Evolutionary conservation across 2,329 filamentous ascomycete species (phyloP), one percentile per base, ranked within the genome.

Genomic region (Colletotrichum viniferum): DNA sequence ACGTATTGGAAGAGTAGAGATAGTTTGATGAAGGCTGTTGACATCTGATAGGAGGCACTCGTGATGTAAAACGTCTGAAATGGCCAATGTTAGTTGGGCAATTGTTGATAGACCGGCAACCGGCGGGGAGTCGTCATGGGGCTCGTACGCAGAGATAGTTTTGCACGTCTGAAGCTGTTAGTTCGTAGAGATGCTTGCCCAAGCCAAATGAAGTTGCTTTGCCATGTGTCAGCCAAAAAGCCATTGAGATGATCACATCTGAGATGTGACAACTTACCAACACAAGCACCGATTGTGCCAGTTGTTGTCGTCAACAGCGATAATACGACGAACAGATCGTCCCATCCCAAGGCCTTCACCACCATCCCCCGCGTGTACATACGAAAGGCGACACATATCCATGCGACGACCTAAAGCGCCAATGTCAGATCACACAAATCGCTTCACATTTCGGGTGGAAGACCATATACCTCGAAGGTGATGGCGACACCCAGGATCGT

Each of bases 1-100:
- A 85, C 80, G 76, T 84, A 86, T 43, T 85, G 84, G 13, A 82
- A 74, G 2, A 85, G 79, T 0, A 86, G 80, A 7, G 83, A 84
- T 8, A 85, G 78, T 62, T 86, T 86, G 78, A 84, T 82, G 34
- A 85, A 80, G 0, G 81, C 81, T 14, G 81, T 83, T 12, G 83
- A 84, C 58, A 82, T 73, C 18, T 74, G 78, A 76, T 84, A 85
- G 10, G 81, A 78, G 10, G 78, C 80, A 65, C 84, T 78, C 12
- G 79, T 75, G 4, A 84, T 75, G 73, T 84, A 85, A 71, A 83
- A 82, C 13, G 78, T 80, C 82, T 84, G 55, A 18, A n/a, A 8
- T 5, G 14, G 21, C 16, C 14, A 13, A 13, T 55, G 38, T 74
- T 48, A 74, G 72, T n/a, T 7, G 1, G 14, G 13, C 8, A 30